Evolutionary conservation across 2,329 filamentous ascomycete genomes (phyloP), one percentile per base, ranked within the genome.

Genomic region (Colletotrichum sp.): DNA sequence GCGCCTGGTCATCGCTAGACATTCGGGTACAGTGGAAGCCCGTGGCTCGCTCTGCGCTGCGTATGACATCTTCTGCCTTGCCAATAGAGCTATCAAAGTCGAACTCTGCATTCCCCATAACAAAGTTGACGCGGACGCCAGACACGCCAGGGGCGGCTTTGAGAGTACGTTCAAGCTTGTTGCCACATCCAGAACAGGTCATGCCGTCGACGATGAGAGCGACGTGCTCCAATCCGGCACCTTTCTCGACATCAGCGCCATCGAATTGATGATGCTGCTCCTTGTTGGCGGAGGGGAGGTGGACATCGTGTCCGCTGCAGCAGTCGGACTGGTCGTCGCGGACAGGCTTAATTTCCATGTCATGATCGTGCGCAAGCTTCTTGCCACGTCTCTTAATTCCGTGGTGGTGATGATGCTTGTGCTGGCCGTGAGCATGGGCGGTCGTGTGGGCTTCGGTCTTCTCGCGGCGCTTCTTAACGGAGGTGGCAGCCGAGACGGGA

Each of bases 51-150:
- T 82, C 79, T 2, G 77, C 78, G 52, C 66, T 72, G 30, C 78
- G 80, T 8, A 84, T 78, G 18, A 83, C 79, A 6, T 82, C 78
- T 6, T 82, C 81, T 1, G 78, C 78, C 3, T 77, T 80, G 10
- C 77, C 79, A 10, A 79, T 61, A 1, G 78, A 75, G 0, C 72
- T 70, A 61, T 85, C 80, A 3, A 85, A 30, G 7, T 66, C 77
- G 62, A 86, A 83, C 24, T 85, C 83, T 55, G 80, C 84, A 8
- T 79, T 81, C 6, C 83, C 83, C 79, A 83, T 83, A 77, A 85
- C 83, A 48, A 85, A 86, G 72, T 85, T 85, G 75, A 86, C 83
- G 1, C 79, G 81, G 3, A 82, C 80, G 5, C 79, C 77, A 4
- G 81, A 82, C 1, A 85, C 81, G 4, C 83, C 83, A 4, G 76